phyloP scores from a whole-genome alignment of 176 grass and related monocot species.

The Aegilops bicornis region DNA sequence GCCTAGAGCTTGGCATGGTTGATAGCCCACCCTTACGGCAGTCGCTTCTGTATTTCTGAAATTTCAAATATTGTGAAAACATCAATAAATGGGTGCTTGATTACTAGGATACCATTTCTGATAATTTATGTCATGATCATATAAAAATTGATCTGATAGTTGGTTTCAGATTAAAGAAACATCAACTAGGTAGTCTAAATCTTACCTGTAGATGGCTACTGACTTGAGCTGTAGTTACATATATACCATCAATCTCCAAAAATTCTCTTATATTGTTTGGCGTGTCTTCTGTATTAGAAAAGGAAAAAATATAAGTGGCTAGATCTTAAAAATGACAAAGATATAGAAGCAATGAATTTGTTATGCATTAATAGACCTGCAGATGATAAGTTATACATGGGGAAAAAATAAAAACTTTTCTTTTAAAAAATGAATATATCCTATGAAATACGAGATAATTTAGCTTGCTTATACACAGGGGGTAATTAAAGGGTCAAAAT shows the following conservation, averaged over 20 bases:
- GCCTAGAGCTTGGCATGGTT: not conserved
- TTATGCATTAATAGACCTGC: too few relatives aligned
- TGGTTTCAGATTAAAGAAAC: not conserved
- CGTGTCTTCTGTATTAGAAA: not conserved
- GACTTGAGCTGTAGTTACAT: not conserved
- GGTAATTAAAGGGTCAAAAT: too few relatives aligned
- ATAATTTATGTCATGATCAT: not conserved
- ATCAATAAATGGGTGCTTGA: not conserved
- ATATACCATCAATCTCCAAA: not conserved
- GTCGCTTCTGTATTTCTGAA: not conserved
- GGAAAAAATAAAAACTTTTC: too few relatives aligned
- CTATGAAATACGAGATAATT: too few relatives aligned
- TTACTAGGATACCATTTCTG: not conserved
- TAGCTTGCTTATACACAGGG: too few relatives aligned
- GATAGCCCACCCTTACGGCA: too few relatives aligned
- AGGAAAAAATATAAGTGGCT: not conserved
- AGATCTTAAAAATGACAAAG: too few relatives aligned
- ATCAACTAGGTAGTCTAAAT: not conserved
- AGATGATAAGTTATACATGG: too few relatives aligned
- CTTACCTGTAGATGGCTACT: not conserved
- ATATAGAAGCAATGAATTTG: too few relatives aligned
- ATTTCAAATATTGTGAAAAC: not conserved
- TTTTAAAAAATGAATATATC: too few relatives aligned
- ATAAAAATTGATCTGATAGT: not conserved
- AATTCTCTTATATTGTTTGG: not conserved